Evolutionary conservation across 305 asterid genomes (phyloP).

Genomic region (Rubia peregrina): DNA sequence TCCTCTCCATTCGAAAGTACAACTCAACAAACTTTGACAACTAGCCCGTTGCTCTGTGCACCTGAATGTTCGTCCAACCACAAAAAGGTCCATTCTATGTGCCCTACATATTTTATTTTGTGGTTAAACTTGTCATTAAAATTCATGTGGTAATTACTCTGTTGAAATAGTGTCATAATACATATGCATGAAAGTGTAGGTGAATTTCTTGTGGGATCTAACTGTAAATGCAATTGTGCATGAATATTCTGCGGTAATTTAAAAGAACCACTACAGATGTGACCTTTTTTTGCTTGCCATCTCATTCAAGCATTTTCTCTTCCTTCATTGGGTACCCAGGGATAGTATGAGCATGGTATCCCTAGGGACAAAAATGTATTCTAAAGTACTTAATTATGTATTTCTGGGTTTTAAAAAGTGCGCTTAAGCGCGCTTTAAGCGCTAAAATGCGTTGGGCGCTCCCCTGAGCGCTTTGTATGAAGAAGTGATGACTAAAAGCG

Average conservation of each 20-base stretch:
- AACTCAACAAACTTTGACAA: slow-evolving; percentile 32
- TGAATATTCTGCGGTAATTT: neutral
- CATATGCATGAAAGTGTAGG: neutral
- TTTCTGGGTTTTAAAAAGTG: too few species aligned
- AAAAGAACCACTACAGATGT: neutral
- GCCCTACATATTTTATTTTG: neutral
- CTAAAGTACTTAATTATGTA: too few species aligned
- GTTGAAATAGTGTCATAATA: neutral
- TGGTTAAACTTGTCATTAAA: slow-evolving; percentile 5
- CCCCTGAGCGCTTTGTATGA: too few species aligned
- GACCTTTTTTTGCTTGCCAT: neutral
- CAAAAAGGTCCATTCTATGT: slow-evolving; percentile 41
- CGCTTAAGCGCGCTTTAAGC: too few species aligned
- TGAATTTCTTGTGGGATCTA: neutral
- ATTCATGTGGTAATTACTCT: neutral
- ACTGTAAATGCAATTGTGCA: neutral
- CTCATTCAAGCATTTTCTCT: neutral
- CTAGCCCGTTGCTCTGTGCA: slow-evolving; percentile 21
- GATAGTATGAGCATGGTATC: neutral
- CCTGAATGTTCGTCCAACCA: slow-evolving; percentile 28
- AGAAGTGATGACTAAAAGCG: too few species aligned
- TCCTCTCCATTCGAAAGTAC: slow-evolving; percentile 23
- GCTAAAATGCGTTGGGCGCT: too few species aligned
- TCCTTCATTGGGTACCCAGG: neutral
- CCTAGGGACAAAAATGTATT: neutral